A percentile compares a stretch with the other conserved stretches of the same genome.
These are phyloP conservation scores for Amanita thiersii DNA, from an alignment of 768 basidiomycete genomes.

Conservation along the genomic window DNA sequence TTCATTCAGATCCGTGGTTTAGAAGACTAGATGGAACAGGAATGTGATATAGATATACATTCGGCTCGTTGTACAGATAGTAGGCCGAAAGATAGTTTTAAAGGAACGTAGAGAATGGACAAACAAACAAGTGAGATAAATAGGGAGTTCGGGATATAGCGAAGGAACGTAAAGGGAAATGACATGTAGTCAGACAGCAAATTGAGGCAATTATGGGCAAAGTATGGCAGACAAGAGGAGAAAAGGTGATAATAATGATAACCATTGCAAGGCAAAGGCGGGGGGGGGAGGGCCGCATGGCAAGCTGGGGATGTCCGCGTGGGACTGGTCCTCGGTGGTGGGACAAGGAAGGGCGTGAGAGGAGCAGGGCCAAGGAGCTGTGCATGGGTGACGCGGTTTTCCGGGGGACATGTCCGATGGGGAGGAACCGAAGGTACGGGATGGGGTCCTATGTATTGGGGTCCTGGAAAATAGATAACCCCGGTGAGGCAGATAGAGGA, in stretches of 20 bases:
- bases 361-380: slow-evolving; percentile 5
- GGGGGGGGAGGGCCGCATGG: neutral
- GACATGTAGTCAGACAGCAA: too few species aligned
- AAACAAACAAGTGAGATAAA: neutral
- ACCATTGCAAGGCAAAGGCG: slow-evolving; percentile 8
- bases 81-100: too few species aligned
- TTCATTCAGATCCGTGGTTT: too few species aligned
- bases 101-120: too few species aligned
- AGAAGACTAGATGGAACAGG: too few species aligned
- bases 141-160: neutral
- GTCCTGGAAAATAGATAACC: slow-evolving; percentile 16
- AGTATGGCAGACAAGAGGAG: neutral
- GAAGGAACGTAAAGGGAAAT: too few species aligned
- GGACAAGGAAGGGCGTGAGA: slow-evolving; percentile 1
- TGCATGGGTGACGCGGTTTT: slow-evolving; percentile 9
- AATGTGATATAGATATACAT: too few species aligned
- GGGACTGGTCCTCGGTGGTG: neutral
- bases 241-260: neutral
- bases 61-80: too few species aligned
- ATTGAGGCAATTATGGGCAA: neutral
- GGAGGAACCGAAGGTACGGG: slow-evolving; percentile 22
- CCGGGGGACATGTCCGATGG: slow-evolving; percentile 11
- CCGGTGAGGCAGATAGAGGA: slow-evolving; percentile 11
- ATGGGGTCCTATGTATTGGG: slow-evolving; percentile 17
- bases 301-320: neutral